Percentiles rank a stretch among this genome's conserved stretches.
phyloP scores from a whole-genome alignment of 345 rosid genomes.

The Salix caprea region DNA sequence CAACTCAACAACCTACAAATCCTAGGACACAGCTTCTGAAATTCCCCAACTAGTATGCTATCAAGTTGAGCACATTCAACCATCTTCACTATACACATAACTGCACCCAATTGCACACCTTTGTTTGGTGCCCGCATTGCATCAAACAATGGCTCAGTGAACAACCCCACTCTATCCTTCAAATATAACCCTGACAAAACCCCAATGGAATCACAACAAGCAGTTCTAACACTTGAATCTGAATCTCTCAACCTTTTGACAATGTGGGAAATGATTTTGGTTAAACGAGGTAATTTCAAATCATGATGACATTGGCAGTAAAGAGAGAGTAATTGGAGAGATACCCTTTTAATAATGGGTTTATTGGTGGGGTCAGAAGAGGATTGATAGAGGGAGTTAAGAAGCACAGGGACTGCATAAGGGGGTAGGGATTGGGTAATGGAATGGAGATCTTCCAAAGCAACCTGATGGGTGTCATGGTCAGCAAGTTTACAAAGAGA shows the following conservation, averaged over 20 bases:
- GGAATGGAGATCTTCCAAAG: constrained; percentile 13
- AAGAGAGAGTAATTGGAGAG: constrained; percentile 8
- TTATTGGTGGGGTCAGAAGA: constrained; percentile 14
- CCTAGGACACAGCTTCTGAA: constrained; percentile 14
- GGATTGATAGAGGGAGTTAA: constrained; percentile 11
- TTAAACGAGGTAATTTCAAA: constrained; percentile 2
- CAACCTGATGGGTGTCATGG: constrained; percentile 13
- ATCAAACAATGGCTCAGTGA: constrained; percentile 3
- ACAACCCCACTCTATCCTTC: constrained; percentile 13
- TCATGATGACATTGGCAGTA: constrained; percentile 13
- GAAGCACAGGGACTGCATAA: constrained; percentile 11
- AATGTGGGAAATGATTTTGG: constrained; percentile 11
- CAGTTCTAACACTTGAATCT: constrained; percentile 19
- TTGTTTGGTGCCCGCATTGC: constrained; percentile 12
- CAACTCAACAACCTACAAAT: constrained; percentile 9
- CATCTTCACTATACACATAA: constrained; percentile 14
- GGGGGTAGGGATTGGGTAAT: constrained; percentile 6
- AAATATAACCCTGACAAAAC: constrained; percentile 19
- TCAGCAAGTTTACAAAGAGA: constrained; percentile 27
- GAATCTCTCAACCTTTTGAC: constrained; percentile 21
- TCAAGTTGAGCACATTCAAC: constrained; percentile 9
- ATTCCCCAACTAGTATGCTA: background rate
- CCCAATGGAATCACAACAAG: constrained; percentile 10
- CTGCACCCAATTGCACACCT: constrained; percentile 22
- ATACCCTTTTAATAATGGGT: constrained; percentile 15